A percentile compares a stretch with the other conserved stretches of the same genome.
Evolutionary conservation across 192 early-diverging fungal genomes (phyloP).

Genomic region (Oehlia diaphana): DNA sequence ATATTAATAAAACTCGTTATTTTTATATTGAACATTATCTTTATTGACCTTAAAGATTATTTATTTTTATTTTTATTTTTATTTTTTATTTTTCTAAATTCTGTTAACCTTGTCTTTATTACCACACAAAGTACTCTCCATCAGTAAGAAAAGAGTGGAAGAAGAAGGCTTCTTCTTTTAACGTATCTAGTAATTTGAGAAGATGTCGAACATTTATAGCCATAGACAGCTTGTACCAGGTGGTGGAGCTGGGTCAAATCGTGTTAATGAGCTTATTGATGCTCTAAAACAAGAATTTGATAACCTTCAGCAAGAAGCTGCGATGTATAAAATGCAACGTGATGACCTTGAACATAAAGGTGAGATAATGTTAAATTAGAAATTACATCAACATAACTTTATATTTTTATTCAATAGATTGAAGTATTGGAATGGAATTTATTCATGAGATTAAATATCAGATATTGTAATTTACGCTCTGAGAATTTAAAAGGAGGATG

Average conservation of each 20-base stretch:
- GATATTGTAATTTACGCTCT: no score
- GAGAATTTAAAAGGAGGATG: no score
- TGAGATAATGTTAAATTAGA: constrained; percentile 43
- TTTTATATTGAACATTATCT: background rate
- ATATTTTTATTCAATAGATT: background rate
- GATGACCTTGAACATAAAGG: constrained; percentile 90
- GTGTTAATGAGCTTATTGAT: constrained; percentile 81
- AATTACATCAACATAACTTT: background rate
- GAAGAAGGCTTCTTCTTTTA: no score
- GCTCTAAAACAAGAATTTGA: constrained; percentile 80
- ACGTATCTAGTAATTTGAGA: background rate
- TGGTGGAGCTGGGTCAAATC: constrained; percentile 31
- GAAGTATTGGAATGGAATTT: no score
- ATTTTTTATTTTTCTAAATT: background rate
- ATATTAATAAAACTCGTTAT: background rate
- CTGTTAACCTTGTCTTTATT: background rate
- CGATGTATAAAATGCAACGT: constrained; percentile 68
- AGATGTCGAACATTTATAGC: constrained; percentile 75
- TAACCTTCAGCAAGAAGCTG: constrained; percentile 70
- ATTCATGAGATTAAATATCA: no score
- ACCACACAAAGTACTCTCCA: background rate
- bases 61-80: background rate
- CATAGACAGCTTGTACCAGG: constrained; percentile 77
- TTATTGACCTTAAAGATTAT: no score
- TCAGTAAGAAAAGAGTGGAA: no score